These are phyloP conservation scores for Melampsora larici-populina DNA, from an alignment of 1,284 basidiomycete species.

Conservation along the genomic window DNA sequence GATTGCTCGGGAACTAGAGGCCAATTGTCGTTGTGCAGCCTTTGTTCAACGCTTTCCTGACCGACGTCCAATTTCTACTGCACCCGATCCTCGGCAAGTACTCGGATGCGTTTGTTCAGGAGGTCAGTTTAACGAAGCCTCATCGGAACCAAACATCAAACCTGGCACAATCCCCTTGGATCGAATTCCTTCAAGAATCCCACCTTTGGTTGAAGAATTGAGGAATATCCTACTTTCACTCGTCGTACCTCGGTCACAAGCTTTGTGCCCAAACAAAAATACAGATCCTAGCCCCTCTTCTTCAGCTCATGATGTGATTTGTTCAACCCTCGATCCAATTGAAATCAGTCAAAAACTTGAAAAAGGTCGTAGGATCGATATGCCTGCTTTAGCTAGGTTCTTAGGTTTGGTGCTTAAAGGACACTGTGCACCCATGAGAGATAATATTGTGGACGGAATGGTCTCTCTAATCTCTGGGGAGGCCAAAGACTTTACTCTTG, in stretches of 20 bases:
- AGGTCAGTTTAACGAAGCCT: constrained; percentile 45
- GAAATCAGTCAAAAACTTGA: constrained; percentile 76
- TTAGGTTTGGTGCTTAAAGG: constrained; percentile 79
- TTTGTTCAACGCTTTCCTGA: constrained; percentile 57
- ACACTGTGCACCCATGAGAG: constrained; percentile 89
- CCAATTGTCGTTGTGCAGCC: constrained; percentile 77
- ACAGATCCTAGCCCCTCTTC: neutral
- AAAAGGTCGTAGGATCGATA: constrained; percentile 69
- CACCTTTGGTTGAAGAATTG: constrained; percentile 70
- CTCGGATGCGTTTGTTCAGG: constrained; percentile 63
- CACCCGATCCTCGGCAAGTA: constrained; percentile 57
- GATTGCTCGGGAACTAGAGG: constrained; percentile 71
- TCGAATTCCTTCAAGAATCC: constrained; percentile 72
- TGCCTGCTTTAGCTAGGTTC: constrained; percentile 70
- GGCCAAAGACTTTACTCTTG: constrained; percentile 44
- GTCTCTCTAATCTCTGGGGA: constrained; percentile 55
- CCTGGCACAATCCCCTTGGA: constrained; percentile 58
- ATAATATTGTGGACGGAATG: constrained; percentile 78
- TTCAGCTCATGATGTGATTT: constrained; percentile 52
- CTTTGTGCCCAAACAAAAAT: constrained; percentile 52
- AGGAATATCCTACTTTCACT: constrained; percentile 77
- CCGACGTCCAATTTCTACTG: constrained; percentile 53
- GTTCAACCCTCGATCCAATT: constrained; percentile 58
- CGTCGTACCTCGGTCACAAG: constrained; percentile 59
- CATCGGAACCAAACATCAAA: constrained; percentile 56